phyloP scores from a whole-genome alignment of 2,329 filamentous ascomycete species.

The Stylonectria norvegica region DNA sequence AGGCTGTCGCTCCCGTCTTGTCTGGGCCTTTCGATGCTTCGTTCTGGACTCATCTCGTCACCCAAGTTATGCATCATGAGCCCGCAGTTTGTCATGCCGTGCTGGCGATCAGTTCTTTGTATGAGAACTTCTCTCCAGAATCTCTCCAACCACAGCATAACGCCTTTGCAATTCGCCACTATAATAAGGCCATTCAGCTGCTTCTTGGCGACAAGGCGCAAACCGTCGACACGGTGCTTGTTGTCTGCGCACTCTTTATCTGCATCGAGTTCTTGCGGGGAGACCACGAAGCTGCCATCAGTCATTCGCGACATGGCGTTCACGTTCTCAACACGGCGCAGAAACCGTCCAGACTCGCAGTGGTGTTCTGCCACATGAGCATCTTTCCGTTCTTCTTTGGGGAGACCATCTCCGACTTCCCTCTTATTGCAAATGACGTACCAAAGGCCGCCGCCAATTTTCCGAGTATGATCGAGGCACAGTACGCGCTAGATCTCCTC shows the following conservation, averaged over 20 bases:
- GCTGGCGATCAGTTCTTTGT: slow-evolving; percentile 39
- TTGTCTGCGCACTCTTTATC: slow-evolving; percentile 41
- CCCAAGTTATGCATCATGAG: slow-evolving; percentile 37
- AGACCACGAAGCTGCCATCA: slow-evolving; percentile 33
- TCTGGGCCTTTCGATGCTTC: slow-evolving; percentile 36
- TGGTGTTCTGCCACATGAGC: slow-evolving; percentile 38
- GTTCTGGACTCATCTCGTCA: slow-evolving; percentile 41
- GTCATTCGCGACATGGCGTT: slow-evolving; percentile 39
- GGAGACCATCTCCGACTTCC: slow-evolving; percentile 3
- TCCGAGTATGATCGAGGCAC: slow-evolving; percentile 22
- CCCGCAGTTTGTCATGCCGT: slow-evolving; percentile 37
- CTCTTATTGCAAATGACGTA: slow-evolving; percentile 5
- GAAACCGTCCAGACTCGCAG: slow-evolving; percentile 30
- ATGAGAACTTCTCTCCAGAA: slow-evolving; percentile 28
- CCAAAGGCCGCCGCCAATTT: slow-evolving; percentile 4
- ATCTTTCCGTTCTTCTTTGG: slow-evolving; percentile 40
- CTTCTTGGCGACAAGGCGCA: slow-evolving; percentile 22
- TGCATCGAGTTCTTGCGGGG: slow-evolving; percentile 43
- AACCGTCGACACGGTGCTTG: slow-evolving; percentile 34
- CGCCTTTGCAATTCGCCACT: slow-evolving; percentile 37
- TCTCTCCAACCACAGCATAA: slow-evolving; percentile 16
- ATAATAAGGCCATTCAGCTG: slow-evolving; percentile 39
- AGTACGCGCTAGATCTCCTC: slow-evolving; percentile 29
- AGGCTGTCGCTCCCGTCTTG: slow-evolving; percentile 34
- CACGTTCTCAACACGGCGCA: slow-evolving; percentile 29